phyloP scores from a whole-genome alignment of 1,284 basidiomycete species.

The Puccinia polysora region DNA sequence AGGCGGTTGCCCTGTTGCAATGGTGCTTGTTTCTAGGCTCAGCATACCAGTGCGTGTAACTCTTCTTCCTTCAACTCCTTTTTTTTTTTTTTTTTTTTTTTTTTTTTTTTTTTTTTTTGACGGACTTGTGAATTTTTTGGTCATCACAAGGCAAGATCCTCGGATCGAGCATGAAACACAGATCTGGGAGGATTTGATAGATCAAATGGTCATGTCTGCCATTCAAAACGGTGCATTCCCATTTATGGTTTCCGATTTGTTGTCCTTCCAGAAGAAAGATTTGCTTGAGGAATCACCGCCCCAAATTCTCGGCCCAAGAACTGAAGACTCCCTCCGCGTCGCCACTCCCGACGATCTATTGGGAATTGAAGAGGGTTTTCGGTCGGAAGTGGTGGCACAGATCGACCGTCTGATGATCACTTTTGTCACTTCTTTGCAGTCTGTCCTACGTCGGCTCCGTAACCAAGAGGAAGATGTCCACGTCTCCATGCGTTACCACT shows the following conservation, averaged over 20 bases:
- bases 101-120: neutral
- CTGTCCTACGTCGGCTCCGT: constrained; percentile 82
- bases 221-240: constrained; percentile 69
- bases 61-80: neutral
- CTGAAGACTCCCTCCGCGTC: constrained; percentile 45
- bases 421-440: constrained; percentile 71
- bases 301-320: constrained; percentile 48
- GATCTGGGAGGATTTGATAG: constrained; percentile 70
- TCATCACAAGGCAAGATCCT: constrained; percentile 68
- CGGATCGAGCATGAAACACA: constrained; percentile 59
- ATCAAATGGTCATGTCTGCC: constrained; percentile 65
- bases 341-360: constrained; percentile 36
- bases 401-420: constrained; percentile 70
- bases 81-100: neutral
- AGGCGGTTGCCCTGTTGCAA: constrained; percentile 43
- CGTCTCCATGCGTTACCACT: constrained; percentile 57
- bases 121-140: constrained; percentile 56
- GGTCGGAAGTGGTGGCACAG: constrained; percentile 61
- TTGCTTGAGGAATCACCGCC: constrained; percentile 43
- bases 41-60: constrained; percentile 42
- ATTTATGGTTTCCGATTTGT: constrained; percentile 59
- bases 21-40: constrained; percentile 42
- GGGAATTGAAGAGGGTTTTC: constrained; percentile 64
- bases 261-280: constrained; percentile 53
- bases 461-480: constrained; percentile 81